A percentile compares a stretch with the other conserved stretches of the same genome.
Evolutionary conservation across 805 yeast genomes (phyloP).

Genomic region (Ogataea glucozyma): DNA sequence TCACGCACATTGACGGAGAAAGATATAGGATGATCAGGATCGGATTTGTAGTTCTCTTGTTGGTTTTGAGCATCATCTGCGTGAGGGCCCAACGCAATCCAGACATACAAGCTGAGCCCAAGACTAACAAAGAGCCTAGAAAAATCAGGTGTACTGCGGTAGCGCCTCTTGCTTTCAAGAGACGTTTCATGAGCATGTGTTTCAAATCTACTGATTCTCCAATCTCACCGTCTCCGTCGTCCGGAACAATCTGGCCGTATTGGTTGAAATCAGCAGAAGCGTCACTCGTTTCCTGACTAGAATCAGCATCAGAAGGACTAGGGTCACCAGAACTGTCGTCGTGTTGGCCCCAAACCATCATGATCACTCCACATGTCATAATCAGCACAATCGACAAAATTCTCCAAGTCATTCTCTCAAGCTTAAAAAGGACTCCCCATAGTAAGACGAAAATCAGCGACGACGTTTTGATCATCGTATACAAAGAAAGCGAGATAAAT

Average conservation of each 20-base stretch:
- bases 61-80: slow-evolving; percentile 70
- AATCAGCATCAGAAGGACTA: neutral
- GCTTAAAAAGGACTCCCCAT: slow-evolving; percentile 79
- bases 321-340: slow-evolving; percentile 17
- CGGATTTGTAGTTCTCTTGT: slow-evolving; percentile 66
- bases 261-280: slow-evolving; percentile 16
- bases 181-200: slow-evolving; percentile 12
- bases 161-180: slow-evolving; percentile 2
- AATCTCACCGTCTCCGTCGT: slow-evolving; percentile 10
- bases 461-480: slow-evolving; percentile 91
- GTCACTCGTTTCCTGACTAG: neutral
- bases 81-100: slow-evolving; percentile 97
- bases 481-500: slow-evolving; percentile 76
- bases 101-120: slow-evolving; percentile 75
- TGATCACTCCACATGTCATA: slow-evolving; percentile 80
- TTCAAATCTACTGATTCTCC: slow-evolving; percentile 1
- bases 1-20: slow-evolving; percentile 78
- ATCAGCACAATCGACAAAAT: slow-evolving; percentile 67
- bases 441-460: slow-evolving; percentile 84
- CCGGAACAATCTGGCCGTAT: slow-evolving; percentile 27
- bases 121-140: slow-evolving; percentile 72
- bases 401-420: slow-evolving; percentile 73
- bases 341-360: slow-evolving; percentile 74
- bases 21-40: slow-evolving; percentile 79
- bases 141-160: slow-evolving; percentile 29